These are phyloP conservation scores for Chrysoporthe puriensis DNA, from an alignment of 2,329 filamentous ascomycete species.

Conservation along the genomic window DNA sequence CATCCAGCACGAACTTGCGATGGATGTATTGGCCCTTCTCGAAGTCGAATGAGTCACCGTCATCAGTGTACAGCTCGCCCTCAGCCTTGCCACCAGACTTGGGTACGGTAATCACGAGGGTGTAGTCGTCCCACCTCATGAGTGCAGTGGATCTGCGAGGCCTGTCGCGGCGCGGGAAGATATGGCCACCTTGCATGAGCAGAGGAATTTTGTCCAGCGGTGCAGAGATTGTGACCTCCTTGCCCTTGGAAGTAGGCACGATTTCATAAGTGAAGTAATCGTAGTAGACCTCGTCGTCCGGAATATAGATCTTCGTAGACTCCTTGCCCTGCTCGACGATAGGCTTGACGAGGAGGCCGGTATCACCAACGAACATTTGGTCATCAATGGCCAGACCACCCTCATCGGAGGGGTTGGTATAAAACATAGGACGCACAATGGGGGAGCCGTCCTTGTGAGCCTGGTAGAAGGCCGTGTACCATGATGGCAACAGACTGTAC, in stretches of 20 bases:
- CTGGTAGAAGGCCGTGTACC: constrained; percentile 97
- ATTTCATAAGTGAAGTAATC: constrained; percentile 90
- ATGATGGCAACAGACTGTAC: constrained; percentile 86
- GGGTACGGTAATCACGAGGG: constrained; percentile 76
- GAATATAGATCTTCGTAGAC: constrained; percentile 80
- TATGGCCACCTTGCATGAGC: constrained; percentile 89
- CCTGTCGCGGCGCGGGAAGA: constrained; percentile 86
- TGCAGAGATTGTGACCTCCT: constrained; percentile 70
- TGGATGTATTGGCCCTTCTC: constrained; percentile 86
- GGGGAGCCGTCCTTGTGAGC: constrained; percentile 82
- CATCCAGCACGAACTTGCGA: constrained; percentile 72
- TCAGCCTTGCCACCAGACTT: constrained; percentile 67
- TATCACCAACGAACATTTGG: constrained; percentile 88
- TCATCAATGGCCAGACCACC: constrained; percentile 87
- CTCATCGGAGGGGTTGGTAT: constrained; percentile 85
- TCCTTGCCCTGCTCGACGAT: constrained; percentile 77
- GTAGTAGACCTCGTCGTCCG: constrained; percentile 88
- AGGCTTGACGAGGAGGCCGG: constrained; percentile 90
- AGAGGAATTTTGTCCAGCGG: constrained; percentile 87
- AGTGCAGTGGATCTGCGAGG: constrained; percentile 83
- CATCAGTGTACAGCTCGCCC: constrained; percentile 87
- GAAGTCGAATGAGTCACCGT: constrained; percentile 91
- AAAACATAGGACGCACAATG: constrained; percentile 90
- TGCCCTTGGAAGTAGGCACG: constrained; percentile 71
- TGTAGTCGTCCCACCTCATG: constrained; percentile 96